Evolutionary conservation across 2,329 filamentous ascomycete species (phyloP).

Genomic region (Fusarium sp.): DNA sequence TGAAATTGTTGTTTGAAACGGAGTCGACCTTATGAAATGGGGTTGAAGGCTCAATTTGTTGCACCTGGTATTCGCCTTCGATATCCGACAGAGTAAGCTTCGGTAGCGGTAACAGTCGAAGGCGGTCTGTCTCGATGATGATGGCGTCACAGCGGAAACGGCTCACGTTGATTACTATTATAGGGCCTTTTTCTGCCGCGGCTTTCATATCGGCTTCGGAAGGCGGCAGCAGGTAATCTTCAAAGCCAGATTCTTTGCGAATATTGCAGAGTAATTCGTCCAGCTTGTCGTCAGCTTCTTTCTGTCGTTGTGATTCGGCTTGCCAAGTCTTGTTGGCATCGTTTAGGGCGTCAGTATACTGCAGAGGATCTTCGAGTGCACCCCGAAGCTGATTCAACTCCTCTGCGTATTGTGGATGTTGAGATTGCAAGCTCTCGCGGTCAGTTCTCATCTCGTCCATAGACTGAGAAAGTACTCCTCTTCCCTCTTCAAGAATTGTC

Average conservation of each 20-base stretch:
- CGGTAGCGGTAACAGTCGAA: not conserved
- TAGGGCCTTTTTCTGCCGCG: not conserved
- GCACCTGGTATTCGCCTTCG: not conserved
- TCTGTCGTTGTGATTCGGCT: not conserved
- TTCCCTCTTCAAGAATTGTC: not conserved
- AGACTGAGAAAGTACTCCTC: not conserved
- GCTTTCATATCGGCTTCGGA: not conserved
- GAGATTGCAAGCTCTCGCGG: not conserved
- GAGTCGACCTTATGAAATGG: not conserved
- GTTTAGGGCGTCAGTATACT: not conserved
- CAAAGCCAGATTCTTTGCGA: not conserved
- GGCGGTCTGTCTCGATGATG: not conserved
- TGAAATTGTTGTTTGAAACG: not conserved
- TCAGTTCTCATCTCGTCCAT: slow-evolving; percentile 2
- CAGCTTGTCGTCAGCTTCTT: not conserved
- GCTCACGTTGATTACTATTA: not conserved
- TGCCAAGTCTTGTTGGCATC: not conserved
- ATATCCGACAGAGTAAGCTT: not conserved
- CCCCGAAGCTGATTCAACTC: not conserved
- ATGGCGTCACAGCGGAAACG: not conserved
- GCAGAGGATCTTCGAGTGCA: not conserved
- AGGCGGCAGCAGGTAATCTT: not conserved
- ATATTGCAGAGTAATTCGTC: not conserved
- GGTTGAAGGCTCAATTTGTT: not conserved
- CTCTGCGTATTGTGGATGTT: not conserved